These are phyloP conservation scores for Colletotrichum salicis DNA, from an alignment of 2,329 filamentous ascomycete genomes.

Conservation along the genomic window DNA sequence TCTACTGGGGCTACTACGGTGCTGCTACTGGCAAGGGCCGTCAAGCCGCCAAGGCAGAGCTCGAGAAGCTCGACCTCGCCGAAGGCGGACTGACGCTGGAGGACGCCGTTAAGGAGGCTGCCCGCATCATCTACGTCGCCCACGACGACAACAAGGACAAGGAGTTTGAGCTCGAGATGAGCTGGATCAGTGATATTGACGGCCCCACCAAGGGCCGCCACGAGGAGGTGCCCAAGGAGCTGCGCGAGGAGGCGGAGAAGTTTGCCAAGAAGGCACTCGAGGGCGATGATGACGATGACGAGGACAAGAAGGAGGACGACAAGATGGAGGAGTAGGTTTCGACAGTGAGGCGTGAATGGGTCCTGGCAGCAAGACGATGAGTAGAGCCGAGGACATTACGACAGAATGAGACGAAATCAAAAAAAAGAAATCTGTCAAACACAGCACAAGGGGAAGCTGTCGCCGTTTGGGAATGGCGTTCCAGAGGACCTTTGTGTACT, in stretches of 20 bases:
- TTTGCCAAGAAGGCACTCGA: constrained; percentile 91
- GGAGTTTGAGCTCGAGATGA: constrained; percentile 99
- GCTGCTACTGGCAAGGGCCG: constrained; percentile 96
- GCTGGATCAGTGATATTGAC: constrained; percentile 87
- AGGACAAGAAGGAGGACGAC: constrained; percentile 70
- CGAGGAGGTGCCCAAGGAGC: constrained; percentile 89
- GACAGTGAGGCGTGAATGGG: not conserved
- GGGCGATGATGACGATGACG: constrained; percentile 81
- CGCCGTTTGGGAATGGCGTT: not conserved
- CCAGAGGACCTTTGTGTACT: constrained; percentile 26
- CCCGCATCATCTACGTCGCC: constrained; percentile 94
- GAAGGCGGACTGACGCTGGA: constrained; percentile 80
- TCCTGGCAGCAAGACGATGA: not conserved
- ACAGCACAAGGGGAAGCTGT: constrained; percentile 1
- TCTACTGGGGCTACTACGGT: constrained; percentile 99
- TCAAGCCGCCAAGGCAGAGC: constrained; percentile 95
- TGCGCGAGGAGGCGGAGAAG: constrained; percentile 91
- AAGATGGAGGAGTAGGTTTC: constrained; percentile 86
- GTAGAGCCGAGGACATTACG: constrained; percentile 9
- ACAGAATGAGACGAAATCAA: constrained; percentile 15
- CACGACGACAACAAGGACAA: constrained; percentile 99
- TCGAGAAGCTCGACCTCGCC: constrained; percentile 94
- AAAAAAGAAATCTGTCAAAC: constrained; percentile 28
- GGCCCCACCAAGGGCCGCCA: constrained; percentile 94
- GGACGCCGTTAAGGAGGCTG: constrained; percentile 95